phyloP scores from a whole-genome alignment of 2,329 filamentous ascomycete species.

The Venturiaceae sp. region DNA sequence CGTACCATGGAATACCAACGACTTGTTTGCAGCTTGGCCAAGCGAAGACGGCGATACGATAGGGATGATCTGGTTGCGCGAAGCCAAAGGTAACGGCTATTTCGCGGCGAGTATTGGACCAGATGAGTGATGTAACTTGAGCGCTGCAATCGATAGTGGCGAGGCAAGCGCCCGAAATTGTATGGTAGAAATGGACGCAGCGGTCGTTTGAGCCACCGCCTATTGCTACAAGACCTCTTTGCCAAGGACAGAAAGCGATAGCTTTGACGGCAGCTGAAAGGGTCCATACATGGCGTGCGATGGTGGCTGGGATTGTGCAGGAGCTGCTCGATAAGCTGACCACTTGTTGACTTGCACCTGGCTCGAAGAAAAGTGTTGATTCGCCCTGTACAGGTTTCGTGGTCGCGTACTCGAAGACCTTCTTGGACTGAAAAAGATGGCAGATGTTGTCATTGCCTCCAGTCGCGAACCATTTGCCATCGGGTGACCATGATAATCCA shows the following conservation, averaged over 20 bases:
- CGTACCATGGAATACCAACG: constrained; percentile 74
- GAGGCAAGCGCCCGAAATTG: constrained; percentile 68
- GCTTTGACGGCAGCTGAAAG: constrained; percentile 91
- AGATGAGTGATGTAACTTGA: constrained; percentile 87
- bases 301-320: constrained; percentile 12
- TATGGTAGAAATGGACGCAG: constrained; percentile 93
- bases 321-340: background rate
- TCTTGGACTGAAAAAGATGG: constrained; percentile 64
- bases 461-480: constrained; percentile 69
- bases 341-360: background rate
- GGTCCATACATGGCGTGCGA: constrained; percentile 58
- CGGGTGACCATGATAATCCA: constrained; percentile 76
- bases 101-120: constrained; percentile 76
- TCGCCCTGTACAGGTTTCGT: background rate
- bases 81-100: constrained; percentile 93
- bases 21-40: constrained; percentile 89
- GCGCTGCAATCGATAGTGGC: constrained; percentile 88
- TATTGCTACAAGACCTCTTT: constrained; percentile 74
- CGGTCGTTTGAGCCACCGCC: constrained; percentile 91
- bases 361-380: background rate
- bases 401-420: constrained; percentile 36
- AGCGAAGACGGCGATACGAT: constrained; percentile 82
- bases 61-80: constrained; percentile 78
- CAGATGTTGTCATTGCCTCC: constrained; percentile 91
- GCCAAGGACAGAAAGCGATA: constrained; percentile 95